Base-by-base conservation (phyloP, 306 rosid genomes). In the Rubus parviflorus region DNA sequence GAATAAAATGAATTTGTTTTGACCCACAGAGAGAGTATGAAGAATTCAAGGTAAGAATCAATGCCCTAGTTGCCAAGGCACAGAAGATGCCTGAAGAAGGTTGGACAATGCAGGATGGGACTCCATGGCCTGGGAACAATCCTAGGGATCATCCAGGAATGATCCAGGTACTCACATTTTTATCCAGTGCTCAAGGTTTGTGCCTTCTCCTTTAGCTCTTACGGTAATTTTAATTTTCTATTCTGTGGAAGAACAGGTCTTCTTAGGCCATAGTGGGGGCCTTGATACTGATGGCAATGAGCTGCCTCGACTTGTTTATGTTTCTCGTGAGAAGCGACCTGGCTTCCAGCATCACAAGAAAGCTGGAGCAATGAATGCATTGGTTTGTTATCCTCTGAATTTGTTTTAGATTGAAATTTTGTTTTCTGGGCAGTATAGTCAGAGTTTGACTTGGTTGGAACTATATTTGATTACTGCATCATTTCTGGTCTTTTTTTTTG, bases 51-150 rank as follows among this genome's bases (percentile, higher is more conserved):
- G 70, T 96, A 64, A 78, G 92, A 60, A 91, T 87, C 88, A 96
- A 96, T 87, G 96, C 96, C 40, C 91, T 92, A 51, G 99, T 92
- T 66, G 97, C 96, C 66, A 96, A 92, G 82, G 99, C 98, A 73
- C 99, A 92, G 77, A 96, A 96, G 89, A 90, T 81, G 89, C 99
- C 99, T 7, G 99, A 96, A 82, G 99, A 96, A 92, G 99, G 99
- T 79, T 96, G 99, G 99, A 92, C 98, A 74, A 96, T 96, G 99
- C 98, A 96, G 87, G 99, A 96, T 87, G 99, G 99, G 78, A 96
- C 99, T 73, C 87, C 99, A 66, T 96, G 98, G 99, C 99, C 99
- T 70, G 99, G 99, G 85, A 96, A 96, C 81, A 92, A 96, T 83
- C 69, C 99, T 63, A 92, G 99, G 90, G 99, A 96, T 83, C 99